Evolutionary conservation across 495 filamentous ascomycete genomes (phyloP).

Genomic region (Symbiotaphrina buchneri): DNA sequence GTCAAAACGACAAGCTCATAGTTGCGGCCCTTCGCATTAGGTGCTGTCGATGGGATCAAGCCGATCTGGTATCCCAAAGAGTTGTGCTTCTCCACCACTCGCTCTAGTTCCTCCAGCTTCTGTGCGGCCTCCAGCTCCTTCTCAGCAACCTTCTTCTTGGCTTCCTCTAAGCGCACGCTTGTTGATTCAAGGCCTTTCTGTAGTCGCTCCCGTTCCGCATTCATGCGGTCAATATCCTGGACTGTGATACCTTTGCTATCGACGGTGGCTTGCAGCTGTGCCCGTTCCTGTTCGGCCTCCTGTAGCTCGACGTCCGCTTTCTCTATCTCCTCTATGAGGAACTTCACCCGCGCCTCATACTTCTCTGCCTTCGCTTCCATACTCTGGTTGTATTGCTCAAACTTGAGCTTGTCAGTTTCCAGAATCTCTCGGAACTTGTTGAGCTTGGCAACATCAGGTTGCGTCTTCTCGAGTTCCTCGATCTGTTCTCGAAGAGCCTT

Average conservation of each 20-base stretch:
- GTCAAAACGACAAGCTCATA: conserved; percentile 60
- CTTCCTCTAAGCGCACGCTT: conserved; percentile 49
- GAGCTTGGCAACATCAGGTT: conserved; percentile 56
- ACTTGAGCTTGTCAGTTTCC: conserved; percentile 78
- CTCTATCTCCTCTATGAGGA: conserved; percentile 57
- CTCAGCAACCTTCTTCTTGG: conserved; percentile 57
- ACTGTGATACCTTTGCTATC: conserved; percentile 86
- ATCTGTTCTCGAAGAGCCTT: conserved; percentile 58
- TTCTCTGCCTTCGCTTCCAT: conserved; percentile 66
- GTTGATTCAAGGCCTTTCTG: conserved; percentile 66
- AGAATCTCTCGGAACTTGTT: conserved; percentile 71
- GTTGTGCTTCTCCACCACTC: conserved; percentile 73
- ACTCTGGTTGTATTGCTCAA: conserved; percentile 70
- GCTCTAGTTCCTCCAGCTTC: conserved; percentile 75
- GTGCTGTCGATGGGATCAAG: conserved; percentile 61
- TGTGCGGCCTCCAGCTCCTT: conserved; percentile 63
- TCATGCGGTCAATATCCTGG: conserved; percentile 97
- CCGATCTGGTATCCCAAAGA: conserved; percentile 82
- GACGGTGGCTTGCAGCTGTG: conserved; percentile 59
- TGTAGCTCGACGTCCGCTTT: conserved; percentile 56
- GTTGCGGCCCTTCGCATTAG: conserved; percentile 62
- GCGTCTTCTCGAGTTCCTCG: conserved; percentile 65
- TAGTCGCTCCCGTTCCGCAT: conserved; percentile 73
- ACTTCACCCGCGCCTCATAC: conserved; percentile 50
- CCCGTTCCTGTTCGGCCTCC: conserved; percentile 57